phyloP scores from a whole-genome alignment of 352 stramenopile genomes.

The Thalassiosira hispida region DNA sequence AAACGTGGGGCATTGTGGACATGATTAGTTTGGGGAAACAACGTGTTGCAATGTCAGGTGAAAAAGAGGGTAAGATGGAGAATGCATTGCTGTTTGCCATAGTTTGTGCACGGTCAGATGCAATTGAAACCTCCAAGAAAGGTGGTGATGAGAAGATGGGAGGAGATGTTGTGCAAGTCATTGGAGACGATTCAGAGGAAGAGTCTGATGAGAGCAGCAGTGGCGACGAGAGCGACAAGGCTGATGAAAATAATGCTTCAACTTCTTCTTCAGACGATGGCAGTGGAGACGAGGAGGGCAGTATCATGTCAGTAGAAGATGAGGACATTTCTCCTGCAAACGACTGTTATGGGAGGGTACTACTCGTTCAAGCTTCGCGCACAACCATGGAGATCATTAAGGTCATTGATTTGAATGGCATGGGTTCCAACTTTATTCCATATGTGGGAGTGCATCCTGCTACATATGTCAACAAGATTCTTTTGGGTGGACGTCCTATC shows the following conservation, averaged over 20 bases:
- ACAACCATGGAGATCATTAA: constrained; percentile 63
- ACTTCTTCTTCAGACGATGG: constrained; percentile 27
- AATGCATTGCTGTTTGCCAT: constrained; percentile 73
- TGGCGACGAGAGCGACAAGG: constrained; percentile 37
- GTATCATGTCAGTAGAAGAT: constrained; percentile 10
- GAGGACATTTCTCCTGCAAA: constrained; percentile 7
- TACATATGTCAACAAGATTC: constrained; percentile 85
- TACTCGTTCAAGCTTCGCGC: constrained; percentile 65
- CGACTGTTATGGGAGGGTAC: constrained; percentile 57
- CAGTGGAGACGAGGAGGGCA: constrained; percentile 24
- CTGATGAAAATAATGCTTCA: background rate
- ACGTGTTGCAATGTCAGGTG: constrained; percentile 50
- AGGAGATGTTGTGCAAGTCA: constrained; percentile 35
- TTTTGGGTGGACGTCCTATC: constrained; percentile 56
- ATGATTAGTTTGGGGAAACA: constrained; percentile 71
- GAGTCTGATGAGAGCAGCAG: constrained; percentile 25
- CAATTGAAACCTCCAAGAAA: constrained; percentile 4
- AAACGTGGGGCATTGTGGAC: constrained; percentile 68
- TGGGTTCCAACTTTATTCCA: constrained; percentile 61
- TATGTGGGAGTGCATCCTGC: constrained; percentile 70
- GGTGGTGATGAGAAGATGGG: constrained; percentile 22
- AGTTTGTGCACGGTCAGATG: constrained; percentile 54
- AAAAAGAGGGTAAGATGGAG: constrained; percentile 75
- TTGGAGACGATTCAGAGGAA: constrained; percentile 56
- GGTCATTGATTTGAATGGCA: constrained; percentile 55